Conservation (phyloP, 176 grass and related monocot species). For the Carex cristatella region DNA sequence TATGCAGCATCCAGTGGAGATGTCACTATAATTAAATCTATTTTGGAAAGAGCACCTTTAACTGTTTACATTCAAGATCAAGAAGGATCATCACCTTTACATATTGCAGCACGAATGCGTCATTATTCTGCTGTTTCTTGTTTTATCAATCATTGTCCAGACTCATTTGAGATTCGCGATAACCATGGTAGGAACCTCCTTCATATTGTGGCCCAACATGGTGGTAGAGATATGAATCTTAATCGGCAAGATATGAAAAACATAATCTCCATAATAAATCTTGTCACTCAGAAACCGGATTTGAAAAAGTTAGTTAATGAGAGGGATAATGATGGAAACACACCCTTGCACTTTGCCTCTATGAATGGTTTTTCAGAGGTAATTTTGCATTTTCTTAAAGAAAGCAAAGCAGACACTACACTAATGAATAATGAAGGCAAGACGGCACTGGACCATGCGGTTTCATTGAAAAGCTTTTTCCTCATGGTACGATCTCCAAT, state of each 20-base stretch:
- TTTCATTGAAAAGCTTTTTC: slow-evolving; percentile 10
- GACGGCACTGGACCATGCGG: slow-evolving; percentile 24
- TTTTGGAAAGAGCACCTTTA: background rate
- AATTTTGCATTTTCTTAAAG: slow-evolving; percentile 17
- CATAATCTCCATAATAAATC: background rate
- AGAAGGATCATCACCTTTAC: slow-evolving; percentile 23
- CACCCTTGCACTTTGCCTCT: slow-evolving; percentile 31
- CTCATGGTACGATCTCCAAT: slow-evolving; percentile 23
- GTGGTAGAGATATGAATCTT: background rate
- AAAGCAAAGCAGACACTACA: slow-evolving; percentile 2
- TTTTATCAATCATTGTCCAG: slow-evolving; percentile 13
- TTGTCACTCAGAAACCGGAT: background rate
- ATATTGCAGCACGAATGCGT: slow-evolving; percentile 19
- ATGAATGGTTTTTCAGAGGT: background rate
- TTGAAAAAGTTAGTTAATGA: slow-evolving; percentile 24
- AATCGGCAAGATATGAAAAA: background rate
- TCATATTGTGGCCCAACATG: slow-evolving; percentile 1
- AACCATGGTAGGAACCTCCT: slow-evolving; percentile 31
- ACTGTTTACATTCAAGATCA: slow-evolving; percentile 10
- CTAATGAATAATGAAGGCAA: slow-evolving; percentile 34
- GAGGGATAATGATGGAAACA: slow-evolving; percentile 38
- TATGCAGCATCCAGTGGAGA: slow-evolving; percentile 25
- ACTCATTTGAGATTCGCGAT: slow-evolving; percentile 29
- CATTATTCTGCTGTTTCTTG: background rate
- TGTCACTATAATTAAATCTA: background rate